Conservation (phyloP, 2,329 filamentous ascomycete species). For the Dothistroma septosporum region DNA sequence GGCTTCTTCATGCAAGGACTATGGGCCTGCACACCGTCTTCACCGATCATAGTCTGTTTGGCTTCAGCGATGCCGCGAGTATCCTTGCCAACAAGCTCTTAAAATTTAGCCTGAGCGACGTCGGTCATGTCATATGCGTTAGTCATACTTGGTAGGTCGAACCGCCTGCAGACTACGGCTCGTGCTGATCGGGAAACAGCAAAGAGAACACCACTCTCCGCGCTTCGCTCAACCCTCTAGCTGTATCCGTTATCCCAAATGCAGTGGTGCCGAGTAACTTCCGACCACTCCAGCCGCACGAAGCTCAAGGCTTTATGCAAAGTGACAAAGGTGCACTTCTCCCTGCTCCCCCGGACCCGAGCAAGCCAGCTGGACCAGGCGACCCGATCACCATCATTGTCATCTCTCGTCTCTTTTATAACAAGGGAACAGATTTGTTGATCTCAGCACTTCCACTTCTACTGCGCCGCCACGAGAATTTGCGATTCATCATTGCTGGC, state of each 20-base stretch:
- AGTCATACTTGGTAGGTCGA: conserved; percentile 90
- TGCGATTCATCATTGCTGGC: conserved; percentile 93
- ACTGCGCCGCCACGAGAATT: conserved; percentile 81
- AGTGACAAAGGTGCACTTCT: conserved; percentile 34
- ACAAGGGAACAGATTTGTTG: conserved; percentile 96
- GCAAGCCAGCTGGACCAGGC: conserved; percentile 69
- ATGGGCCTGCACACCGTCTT: conserved; percentile 97
- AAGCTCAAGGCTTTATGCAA: conserved; percentile 22
- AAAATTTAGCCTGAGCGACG: conserved; percentile 93
- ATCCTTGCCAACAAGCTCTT: conserved; percentile 96
- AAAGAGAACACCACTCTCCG: conserved; percentile 97
- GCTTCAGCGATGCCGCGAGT: conserved; percentile 91
- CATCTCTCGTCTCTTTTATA: conserved; percentile 95
- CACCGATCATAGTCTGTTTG: conserved; percentile 95
- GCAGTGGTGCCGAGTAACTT: conserved; percentile 97
- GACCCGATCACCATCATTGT: conserved; percentile 95
- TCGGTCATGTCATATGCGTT: conserved; percentile 97
- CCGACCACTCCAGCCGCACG: conserved; percentile 57
- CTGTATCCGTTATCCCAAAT: conserved; percentile 97
- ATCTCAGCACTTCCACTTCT: conserved; percentile 94
- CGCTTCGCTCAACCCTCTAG: conserved; percentile 88
- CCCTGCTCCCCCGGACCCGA: conserved; percentile 50
- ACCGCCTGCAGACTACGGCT: no score
- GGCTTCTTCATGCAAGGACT: conserved; percentile 86
- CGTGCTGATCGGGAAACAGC: conserved; percentile 47